Evolutionary conservation across 345 rosid species (phyloP), one percentile per base, ranked within the genome.

Genomic region (Brassica juncea): DNA sequence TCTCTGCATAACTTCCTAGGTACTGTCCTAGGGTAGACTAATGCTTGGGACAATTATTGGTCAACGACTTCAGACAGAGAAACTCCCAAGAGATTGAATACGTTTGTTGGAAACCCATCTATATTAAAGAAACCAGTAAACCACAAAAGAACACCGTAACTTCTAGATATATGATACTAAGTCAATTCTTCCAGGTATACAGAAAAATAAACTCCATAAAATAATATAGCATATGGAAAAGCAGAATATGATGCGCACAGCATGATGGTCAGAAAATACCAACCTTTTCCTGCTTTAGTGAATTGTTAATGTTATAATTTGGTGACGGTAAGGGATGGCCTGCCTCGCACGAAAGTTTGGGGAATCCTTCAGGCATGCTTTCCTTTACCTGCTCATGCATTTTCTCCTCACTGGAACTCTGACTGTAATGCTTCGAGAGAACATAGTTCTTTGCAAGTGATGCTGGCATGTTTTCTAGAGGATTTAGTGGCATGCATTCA

Each of bases 401-500:
- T 86, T 86, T 90, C 80, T 81, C 82, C 72, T 86, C 94, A 44
- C 77, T 85, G 55, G 81, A 60, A 76, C 82, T 84, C 79, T 84
- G 90, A 71, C 80, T 57, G 72, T 76, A 83, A 84, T 82, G 84
- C 72, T 80, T 79, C 49, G 83, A 78, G 77, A 76, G 67, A 74
- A 77, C 65, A 84, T 66, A 82, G 52, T 82, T 88, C 74, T 83
- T 85, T 39, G 74, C 83, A 73, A 92, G 87, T 79, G 97, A 88
- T 76, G 91, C 88, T 35, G 94, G 97, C 88, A 89, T 77, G 75
- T 88, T 92, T 82, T 90, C 94, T 77, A 75, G 37, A 3, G 84
- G 89, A 84, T 88, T 87, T 78, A 81, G 78, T 58, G 97, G 94
- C 97, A 92, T 90, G 88, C 94, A 92, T 83, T 92, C 89, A 69